phyloP scores from a whole-genome alignment of 1,284 basidiomycete genomes.

The Ceratobasidium sp. region DNA sequence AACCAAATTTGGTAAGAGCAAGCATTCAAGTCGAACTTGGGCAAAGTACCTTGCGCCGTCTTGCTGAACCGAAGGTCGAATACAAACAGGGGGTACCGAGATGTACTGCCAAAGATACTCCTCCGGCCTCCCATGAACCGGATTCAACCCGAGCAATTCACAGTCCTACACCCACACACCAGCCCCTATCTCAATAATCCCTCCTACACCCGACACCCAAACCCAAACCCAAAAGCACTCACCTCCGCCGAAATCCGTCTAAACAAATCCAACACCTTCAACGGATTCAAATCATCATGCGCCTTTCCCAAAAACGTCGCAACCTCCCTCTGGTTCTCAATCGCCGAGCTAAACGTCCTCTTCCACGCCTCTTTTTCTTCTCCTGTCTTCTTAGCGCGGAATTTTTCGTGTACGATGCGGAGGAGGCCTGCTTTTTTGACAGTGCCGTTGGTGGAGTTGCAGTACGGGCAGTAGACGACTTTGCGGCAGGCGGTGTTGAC shows the following conservation, averaged over 20 bases:
- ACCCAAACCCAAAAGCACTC: slow-evolving; percentile 48
- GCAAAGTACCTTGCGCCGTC: slow-evolving; percentile 79
- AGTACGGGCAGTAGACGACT: slow-evolving; percentile 93
- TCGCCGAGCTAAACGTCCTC: slow-evolving; percentile 83
- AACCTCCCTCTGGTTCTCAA: slow-evolving; percentile 90
- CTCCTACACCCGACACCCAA: slow-evolving; percentile 30
- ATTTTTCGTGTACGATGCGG: slow-evolving; percentile 99
- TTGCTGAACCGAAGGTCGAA: slow-evolving; percentile 96
- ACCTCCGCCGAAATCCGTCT: slow-evolving; percentile 93
- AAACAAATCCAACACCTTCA: slow-evolving; percentile 95
- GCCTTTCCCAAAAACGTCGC: slow-evolving; percentile 90
- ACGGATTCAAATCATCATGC: slow-evolving; percentile 94
- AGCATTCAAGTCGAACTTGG: neutral
- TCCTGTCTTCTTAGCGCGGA: slow-evolving; percentile 93
- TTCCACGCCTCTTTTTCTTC: slow-evolving; percentile 93
- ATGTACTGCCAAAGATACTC: slow-evolving; percentile 99
- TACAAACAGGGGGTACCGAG: slow-evolving; percentile 97
- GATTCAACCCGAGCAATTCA: slow-evolving; percentile 92
- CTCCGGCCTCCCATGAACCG: slow-evolving; percentile 92
- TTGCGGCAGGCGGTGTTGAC: slow-evolving; percentile 93
- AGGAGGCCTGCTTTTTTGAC: slow-evolving; percentile 94
- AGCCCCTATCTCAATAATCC: neutral
- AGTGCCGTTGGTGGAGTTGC: slow-evolving; percentile 92
- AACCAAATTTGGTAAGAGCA: neutral
- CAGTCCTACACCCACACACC: slow-evolving; percentile 88